Evolutionary conservation across 2,329 filamentous ascomycete species (phyloP).

Genomic region (Fusarium pseudoanthophilum): DNA sequence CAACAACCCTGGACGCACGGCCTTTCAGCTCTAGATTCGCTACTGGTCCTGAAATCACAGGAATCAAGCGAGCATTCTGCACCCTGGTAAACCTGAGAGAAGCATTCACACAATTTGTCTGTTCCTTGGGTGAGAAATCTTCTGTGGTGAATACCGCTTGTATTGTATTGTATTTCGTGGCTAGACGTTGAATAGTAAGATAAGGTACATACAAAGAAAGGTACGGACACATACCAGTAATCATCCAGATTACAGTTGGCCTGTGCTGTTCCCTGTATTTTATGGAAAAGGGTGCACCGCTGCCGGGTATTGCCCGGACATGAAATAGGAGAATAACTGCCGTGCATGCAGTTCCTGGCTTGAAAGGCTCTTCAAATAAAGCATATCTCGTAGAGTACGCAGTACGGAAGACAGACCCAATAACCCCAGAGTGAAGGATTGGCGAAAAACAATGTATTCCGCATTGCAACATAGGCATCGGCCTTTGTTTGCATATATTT

Average conservation of each 20-base stretch:
- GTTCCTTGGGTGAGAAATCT: neutral
- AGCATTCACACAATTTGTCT: slow-evolving; percentile 30
- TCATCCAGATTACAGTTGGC: neutral
- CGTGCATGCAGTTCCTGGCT: slow-evolving; percentile 2
- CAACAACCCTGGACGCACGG: slow-evolving; percentile 24
- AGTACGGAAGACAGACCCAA: neutral
- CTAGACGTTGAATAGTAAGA: slow-evolving; percentile 9
- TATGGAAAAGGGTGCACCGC: neutral
- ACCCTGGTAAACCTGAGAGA: slow-evolving; percentile 33
- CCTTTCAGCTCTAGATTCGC: slow-evolving; percentile 13
- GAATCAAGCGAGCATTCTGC: slow-evolving; percentile 19
- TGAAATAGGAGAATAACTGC: slow-evolving; percentile 16
- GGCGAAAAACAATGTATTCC: neutral
- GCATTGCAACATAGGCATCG: neutral
- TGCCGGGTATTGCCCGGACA: slow-evolving; percentile 36
- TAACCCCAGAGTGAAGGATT: neutral
- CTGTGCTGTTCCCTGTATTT: slow-evolving; percentile 8
- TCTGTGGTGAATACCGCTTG: slow-evolving; percentile 5
- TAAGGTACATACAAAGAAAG: neutral
- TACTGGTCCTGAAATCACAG: slow-evolving; percentile 7
- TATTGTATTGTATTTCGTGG: neutral
- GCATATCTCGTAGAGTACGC: neutral
- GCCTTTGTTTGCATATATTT: neutral
- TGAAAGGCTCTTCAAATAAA: neutral
- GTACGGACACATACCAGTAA: neutral